Evolutionary conservation across 306 rosid species (phyloP).

Genomic region (Cicer cuneatum): DNA sequence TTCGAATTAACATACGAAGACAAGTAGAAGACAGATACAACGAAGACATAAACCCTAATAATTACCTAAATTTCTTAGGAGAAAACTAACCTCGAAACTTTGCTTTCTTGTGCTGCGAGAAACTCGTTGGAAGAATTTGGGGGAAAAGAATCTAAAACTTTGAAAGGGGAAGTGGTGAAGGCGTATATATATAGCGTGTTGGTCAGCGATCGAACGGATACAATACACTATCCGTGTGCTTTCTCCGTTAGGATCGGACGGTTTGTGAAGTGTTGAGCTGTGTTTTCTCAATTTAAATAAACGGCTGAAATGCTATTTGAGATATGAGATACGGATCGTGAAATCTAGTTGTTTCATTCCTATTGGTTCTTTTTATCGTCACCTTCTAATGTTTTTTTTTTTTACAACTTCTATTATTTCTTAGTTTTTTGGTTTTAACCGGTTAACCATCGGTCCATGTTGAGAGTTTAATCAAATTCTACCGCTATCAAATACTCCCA

Average conservation of each 20-base stretch:
- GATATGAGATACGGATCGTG: conserved; percentile 9
- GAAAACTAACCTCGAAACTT: conserved; percentile 44
- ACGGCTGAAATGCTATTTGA: not conserved
- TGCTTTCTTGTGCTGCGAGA: not conserved
- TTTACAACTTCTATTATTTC: not conserved
- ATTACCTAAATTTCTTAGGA: no score
- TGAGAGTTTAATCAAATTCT: not conserved
- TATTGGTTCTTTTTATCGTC: not conserved
- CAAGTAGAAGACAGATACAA: not conserved
- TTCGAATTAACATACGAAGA: not conserved
- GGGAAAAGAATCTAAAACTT: not conserved
- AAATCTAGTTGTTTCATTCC: conserved; percentile 1
- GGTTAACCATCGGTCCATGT: not conserved
- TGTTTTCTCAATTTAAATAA: not conserved
- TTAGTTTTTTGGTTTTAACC: not conserved
- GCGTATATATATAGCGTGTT: conserved; percentile 24
- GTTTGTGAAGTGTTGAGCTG: not conserved
- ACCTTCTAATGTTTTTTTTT: not conserved
- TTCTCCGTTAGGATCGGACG: conserved; percentile 24
- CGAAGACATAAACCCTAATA: conserved; percentile 20
- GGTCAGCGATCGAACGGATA: conserved; percentile 29
- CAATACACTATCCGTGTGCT: conserved; percentile 33
- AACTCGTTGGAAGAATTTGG: not conserved
- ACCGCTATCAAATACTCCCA: not conserved
- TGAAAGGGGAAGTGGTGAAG: not conserved